Conservation (phyloP, 129 eudicot species). For the Chrysanthemum lavandulifolium region DNA sequence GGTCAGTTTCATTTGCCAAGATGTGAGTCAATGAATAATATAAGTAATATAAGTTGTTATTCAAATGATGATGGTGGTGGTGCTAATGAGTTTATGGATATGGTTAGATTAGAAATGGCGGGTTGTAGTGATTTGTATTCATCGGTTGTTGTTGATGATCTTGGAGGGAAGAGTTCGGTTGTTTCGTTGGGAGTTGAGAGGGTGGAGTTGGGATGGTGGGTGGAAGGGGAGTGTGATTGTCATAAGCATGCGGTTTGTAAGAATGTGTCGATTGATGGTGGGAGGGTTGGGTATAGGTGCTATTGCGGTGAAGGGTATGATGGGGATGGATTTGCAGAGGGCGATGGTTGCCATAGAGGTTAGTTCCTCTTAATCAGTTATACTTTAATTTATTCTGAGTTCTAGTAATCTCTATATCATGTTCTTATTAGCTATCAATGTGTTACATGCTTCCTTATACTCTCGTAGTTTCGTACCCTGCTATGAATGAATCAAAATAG, state of each 20-base stretch:
- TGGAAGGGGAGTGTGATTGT: constrained; percentile 55
- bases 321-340: constrained; percentile 77
- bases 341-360: constrained; percentile 75
- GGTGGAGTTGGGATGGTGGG: constrained; percentile 78
- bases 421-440: too few relatives aligned
- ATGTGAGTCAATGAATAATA: constrained; percentile 11
- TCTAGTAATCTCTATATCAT: too few relatives aligned
- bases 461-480: too few relatives aligned
- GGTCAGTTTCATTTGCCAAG: constrained; percentile 24
- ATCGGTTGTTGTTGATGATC: constrained; percentile 41
- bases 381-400: too few relatives aligned
- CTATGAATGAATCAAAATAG: too few relatives aligned
- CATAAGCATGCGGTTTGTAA: constrained; percentile 44
- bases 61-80: constrained; percentile 19
- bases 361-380: background rate
- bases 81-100: constrained; percentile 28
- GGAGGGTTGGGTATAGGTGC: constrained; percentile 51
- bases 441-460: too few relatives aligned
- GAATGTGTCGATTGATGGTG: constrained; percentile 5
- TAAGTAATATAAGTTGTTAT: constrained; percentile 44
- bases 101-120: constrained; percentile 9
- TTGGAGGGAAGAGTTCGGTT: constrained; percentile 14
- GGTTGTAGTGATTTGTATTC: constrained; percentile 45
- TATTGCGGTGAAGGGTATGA: constrained; percentile 51
- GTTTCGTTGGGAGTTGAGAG: constrained; percentile 51